A percentile compares a stretch with the other conserved stretches of the same genome.
Evolutionary conservation across 2,329 filamentous ascomycete species (phyloP).

Genomic region (Rachicladosporium sp.): DNA sequence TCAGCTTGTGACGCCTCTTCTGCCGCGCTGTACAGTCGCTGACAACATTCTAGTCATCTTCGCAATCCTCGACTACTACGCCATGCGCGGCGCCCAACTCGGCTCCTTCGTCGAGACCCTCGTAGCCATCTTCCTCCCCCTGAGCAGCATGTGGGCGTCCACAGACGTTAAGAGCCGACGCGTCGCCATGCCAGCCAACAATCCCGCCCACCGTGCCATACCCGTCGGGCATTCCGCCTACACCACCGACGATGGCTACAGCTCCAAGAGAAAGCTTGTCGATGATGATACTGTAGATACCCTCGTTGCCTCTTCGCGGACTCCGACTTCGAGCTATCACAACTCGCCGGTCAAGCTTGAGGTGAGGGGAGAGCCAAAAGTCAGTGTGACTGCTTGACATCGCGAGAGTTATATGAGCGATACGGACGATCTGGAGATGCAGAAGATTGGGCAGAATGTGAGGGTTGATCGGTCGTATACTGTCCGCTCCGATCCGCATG

Average conservation of each 20-base stretch:
- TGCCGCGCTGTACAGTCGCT: conserved; percentile 4
- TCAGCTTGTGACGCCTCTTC: conserved; percentile 31
- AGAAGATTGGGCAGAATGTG: conserved; percentile 11
- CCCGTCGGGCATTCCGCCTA: conserved; percentile 9
- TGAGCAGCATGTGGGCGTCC: conserved; percentile 55
- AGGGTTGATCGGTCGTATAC: conserved; percentile 14
- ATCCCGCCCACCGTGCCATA: conserved; percentile 12
- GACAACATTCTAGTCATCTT: conserved; percentile 41
- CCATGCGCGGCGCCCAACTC: conserved; percentile 38
- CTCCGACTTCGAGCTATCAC: conserved; percentile 6
- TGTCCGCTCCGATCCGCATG: conserved; percentile 5
- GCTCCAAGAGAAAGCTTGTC: conserved; percentile 13
- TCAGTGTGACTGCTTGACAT: conserved; percentile 6
- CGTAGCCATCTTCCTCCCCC: conserved; percentile 50
- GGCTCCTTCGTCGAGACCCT: conserved; percentile 44
- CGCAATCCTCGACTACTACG: conserved; percentile 43
- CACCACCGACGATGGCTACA: conserved; percentile 5
- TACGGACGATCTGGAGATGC: conserved; percentile 14
- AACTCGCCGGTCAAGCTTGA: conserved; percentile 8
- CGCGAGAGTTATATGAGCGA: conserved; percentile 5
- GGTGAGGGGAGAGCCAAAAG: conserved; percentile 3
- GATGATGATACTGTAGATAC: conserved; percentile 11
- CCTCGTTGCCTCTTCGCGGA: conserved; percentile 8
- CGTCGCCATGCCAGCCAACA: conserved; percentile 8
- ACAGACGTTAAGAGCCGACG: conserved; percentile 19